These are phyloP conservation scores for Daldinia vernicosa DNA, from an alignment of 495 filamentous ascomycete species.

Conservation along the genomic window DNA sequence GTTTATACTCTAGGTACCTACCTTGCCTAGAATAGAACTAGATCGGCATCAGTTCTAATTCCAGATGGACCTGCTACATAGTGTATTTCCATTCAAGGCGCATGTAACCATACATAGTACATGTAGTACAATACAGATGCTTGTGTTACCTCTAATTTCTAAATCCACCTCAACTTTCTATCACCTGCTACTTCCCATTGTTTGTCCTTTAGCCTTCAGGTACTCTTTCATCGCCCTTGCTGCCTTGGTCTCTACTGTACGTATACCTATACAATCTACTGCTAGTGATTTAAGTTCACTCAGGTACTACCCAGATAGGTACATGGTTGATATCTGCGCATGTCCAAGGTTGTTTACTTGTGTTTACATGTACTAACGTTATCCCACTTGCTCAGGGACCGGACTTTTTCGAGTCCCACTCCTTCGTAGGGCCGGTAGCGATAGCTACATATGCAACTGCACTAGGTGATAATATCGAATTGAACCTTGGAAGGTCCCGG, in stretches of 20 bases:
- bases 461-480: no score
- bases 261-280: no score
- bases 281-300: neutral
- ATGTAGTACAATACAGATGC: neutral
- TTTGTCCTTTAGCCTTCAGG: neutral
- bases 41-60: neutral
- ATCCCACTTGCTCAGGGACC: neutral
- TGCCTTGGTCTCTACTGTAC: neutral
- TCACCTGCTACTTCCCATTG: neutral
- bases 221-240: neutral
- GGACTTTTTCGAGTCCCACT: neutral
- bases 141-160: neutral
- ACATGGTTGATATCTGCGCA: no score
- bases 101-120: no score
- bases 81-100: no score
- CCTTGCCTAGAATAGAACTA: constrained; percentile 1
- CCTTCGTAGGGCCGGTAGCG: neutral
- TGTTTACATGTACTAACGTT: neutral
- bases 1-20: no score
- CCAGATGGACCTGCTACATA: no score
- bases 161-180: neutral
- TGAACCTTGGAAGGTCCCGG: neutral
- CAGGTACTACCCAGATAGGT: neutral
- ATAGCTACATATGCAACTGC: no score
- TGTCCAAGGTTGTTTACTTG: no score